Evolutionary conservation across 2,329 filamentous ascomycete species (phyloP).

Genomic region (Fusarium brachygibbosum): DNA sequence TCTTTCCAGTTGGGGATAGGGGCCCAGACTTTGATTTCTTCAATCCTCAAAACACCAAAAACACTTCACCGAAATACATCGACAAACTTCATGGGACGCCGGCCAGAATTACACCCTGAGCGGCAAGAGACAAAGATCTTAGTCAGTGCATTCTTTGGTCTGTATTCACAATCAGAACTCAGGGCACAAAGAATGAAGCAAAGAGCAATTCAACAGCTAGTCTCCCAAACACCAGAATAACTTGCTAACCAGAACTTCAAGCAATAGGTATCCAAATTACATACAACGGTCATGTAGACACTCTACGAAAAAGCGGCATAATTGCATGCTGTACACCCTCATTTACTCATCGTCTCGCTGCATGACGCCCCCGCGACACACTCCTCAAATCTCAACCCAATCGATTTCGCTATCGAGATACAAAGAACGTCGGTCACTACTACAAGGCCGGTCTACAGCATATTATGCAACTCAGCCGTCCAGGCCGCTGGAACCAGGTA

Average conservation of each 20-base stretch:
- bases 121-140: background rate
- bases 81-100: too few species aligned
- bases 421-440: slow-evolving; percentile 33
- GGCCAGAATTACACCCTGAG: too few species aligned
- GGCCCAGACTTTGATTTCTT: background rate
- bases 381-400: slow-evolving; percentile 8
- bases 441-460: slow-evolving; percentile 9
- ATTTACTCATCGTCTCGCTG: slow-evolving; percentile 20
- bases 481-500: slow-evolving; percentile 4
- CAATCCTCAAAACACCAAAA: background rate
- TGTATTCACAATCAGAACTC: too few species aligned
- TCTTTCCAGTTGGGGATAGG: background rate
- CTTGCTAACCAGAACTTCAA: background rate
- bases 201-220: background rate
- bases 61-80: background rate
- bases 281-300: background rate
- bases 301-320: background rate
- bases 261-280: too few species aligned
- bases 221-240: background rate
- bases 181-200: background rate
- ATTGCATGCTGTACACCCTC: background rate
- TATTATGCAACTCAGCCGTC: slow-evolving; percentile 11
- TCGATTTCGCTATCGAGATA: background rate
- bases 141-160: background rate
- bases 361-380: slow-evolving; percentile 8